phyloP scores from a whole-genome alignment of 192 early-diverging fungal species.

The Chytriomyces hyalinus region DNA sequence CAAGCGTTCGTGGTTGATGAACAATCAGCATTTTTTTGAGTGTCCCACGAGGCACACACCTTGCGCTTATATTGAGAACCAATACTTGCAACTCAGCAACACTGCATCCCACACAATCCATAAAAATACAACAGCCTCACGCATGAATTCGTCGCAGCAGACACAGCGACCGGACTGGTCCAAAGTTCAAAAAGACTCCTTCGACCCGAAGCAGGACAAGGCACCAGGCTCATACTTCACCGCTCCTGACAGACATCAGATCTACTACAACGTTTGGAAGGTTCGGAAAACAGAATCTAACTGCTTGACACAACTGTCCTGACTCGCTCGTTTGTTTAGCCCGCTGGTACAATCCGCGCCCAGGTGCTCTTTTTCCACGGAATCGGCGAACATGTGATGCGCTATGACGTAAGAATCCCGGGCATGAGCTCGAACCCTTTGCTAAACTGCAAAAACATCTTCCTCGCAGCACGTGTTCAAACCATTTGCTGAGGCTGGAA shows the following conservation, averaged over 20 bases:
- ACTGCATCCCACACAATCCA: neutral
- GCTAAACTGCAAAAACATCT: neutral
- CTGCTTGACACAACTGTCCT: too few species aligned
- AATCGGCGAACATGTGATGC: slow-evolving; percentile 50
- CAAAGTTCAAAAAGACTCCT: neutral
- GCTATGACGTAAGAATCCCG: slow-evolving; percentile 50
- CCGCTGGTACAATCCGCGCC: slow-evolving; percentile 36
- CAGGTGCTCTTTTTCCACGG: slow-evolving; percentile 62
- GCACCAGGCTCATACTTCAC: slow-evolving; percentile 25
- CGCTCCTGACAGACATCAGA: slow-evolving; percentile 14
- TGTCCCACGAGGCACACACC: neutral
- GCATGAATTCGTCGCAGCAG: too few species aligned
- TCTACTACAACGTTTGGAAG: slow-evolving; percentile 36
- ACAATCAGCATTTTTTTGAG: neutral
- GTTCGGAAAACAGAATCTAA: neutral
- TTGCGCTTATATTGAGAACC: neutral
- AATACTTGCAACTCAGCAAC: neutral
- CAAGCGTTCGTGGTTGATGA: neutral
- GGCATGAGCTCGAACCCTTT: neutral
- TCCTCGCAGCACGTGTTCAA: slow-evolving; percentile 58
- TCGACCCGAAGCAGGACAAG: slow-evolving; percentile 9
- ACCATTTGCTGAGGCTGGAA: slow-evolving; percentile 56
- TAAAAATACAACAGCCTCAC: too few species aligned
- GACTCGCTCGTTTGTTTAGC: neutral
- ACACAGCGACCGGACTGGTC: too few species aligned